Base-by-base conservation (phyloP, 2,329 filamentous ascomycete genomes). In the Ceratocystis harringtonii region DNA sequence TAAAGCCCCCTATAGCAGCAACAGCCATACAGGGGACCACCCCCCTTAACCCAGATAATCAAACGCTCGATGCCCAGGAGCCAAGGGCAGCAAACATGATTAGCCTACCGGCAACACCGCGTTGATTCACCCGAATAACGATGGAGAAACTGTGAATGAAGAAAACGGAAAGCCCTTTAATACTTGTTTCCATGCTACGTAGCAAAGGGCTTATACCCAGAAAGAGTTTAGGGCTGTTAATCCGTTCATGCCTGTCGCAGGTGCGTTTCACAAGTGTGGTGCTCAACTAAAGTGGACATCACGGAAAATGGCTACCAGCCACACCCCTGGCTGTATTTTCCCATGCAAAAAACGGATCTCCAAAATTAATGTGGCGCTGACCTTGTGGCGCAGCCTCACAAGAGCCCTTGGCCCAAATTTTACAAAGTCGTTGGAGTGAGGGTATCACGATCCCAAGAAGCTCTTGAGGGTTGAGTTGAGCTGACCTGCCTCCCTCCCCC, bases 351-450 rank as follows among this genome's bases (percentile, higher is more conserved):
- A n/a, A 12, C 32, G 55, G 55, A 5, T 3, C 25, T 15, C 6
- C 2, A 19, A 19, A 19, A 19, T 48, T 15, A 48, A 5, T 62
- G 36, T 61, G 36, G 28, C n/a, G 43, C 19, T 62, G 17, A 43
- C 43, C 1, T 1, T 62, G 43, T 62, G 43, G 61, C 61, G 43
- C 61, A 62, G 61, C 61, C 61, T 62, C 61, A 50, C 3, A 8
- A 44, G 17, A 48, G 1, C 36, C 61, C 25, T 48, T 36, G 43
- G 43, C 61, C 61, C 43, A 62, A 62, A 62, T 62, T 62, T 62
- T 65, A 43, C 64, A 41, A 19, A 44, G 25, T 41, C 44, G 57
- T 28, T 28, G n/a, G 22, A 44, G 17, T 25, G 43, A 43, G 45
- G 41, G 50, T 62, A 61, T 52, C 55, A 62, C 58, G 58, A 43